phyloP scores from a whole-genome alignment of 1,284 basidiomycete species.

The Microbotryum saponariae region DNA sequence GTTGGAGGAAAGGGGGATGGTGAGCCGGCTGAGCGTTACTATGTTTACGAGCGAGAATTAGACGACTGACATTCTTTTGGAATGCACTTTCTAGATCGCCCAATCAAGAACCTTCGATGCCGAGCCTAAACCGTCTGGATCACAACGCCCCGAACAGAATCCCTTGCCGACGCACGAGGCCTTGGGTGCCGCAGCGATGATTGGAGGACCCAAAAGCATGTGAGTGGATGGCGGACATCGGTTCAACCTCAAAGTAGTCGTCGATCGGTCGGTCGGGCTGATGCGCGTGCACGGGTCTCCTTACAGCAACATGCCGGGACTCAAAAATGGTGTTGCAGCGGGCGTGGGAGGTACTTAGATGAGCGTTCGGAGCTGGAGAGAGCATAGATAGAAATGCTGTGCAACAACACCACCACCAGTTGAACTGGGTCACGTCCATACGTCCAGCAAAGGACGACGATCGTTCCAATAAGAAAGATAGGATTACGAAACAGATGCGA shows the following conservation, averaged over 20 bases:
- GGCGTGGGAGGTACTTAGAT: too few relatives aligned
- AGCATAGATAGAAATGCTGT: too few relatives aligned
- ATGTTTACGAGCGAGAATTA: neutral
- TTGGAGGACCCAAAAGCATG: slow-evolving; percentile 1
- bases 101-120: neutral
- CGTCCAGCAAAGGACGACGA: too few relatives aligned
- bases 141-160: neutral
- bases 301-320: slow-evolving; percentile 1
- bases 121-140: neutral
- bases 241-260: too few relatives aligned
- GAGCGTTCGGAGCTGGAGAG: too few relatives aligned
- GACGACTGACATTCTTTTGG: too few relatives aligned
- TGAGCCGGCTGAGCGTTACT: slow-evolving; percentile 7
- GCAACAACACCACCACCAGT: too few relatives aligned
- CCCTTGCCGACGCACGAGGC: slow-evolving; percentile 20
- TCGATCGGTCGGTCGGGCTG: neutral
- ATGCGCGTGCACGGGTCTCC: neutral
- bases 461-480: too few relatives aligned
- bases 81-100: neutral
- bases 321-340: neutral
- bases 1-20: slow-evolving; percentile 56
- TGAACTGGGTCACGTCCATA: too few relatives aligned
- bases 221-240: neutral
- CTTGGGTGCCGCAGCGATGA: slow-evolving; percentile 29
- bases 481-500: too few relatives aligned